Conservation (phyloP, 108 stramenopile genomes). For the Conticribra guillardii region DNA sequence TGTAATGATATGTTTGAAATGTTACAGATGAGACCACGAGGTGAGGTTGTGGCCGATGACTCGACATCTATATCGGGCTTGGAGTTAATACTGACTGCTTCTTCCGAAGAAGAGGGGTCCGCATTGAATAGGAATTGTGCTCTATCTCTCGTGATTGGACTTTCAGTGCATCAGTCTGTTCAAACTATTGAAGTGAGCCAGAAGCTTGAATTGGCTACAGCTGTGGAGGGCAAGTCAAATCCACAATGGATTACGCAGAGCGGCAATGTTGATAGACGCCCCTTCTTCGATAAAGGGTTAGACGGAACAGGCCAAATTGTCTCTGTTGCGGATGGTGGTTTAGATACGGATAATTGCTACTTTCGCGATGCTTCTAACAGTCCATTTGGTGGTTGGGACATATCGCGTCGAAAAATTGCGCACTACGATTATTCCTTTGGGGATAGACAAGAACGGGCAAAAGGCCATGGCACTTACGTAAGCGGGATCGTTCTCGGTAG, state of each 20-base stretch:
- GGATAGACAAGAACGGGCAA: constrained; percentile 27
- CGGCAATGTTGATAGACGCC: constrained; percentile 24
- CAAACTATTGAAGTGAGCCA: constrained; percentile 35
- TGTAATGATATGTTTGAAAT: constrained; percentile 39
- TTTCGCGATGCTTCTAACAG: constrained; percentile 43
- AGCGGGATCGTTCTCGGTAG: constrained; percentile 50
- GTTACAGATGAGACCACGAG: constrained; percentile 25
- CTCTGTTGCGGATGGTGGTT: constrained; percentile 54
- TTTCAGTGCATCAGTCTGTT: constrained; percentile 36
- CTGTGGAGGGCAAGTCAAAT: constrained; percentile 24
- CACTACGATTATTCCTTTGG: constrained; percentile 48
- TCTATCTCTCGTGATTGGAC: constrained; percentile 38
- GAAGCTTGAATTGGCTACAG: constrained; percentile 18
- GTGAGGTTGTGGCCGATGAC: not conserved
- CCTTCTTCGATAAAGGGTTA: constrained; percentile 49
- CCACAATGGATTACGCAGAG: constrained; percentile 51
- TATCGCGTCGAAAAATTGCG: constrained; percentile 46
- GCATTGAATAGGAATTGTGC: constrained; percentile 45
- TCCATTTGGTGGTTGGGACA: constrained; percentile 38
- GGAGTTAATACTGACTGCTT: constrained; percentile 33
- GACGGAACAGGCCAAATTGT: constrained; percentile 61
- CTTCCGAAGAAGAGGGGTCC: constrained; percentile 16
- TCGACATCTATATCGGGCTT: constrained; percentile 5
- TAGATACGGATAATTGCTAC: constrained; percentile 60
- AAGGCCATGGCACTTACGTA: constrained; percentile 61